These are phyloP conservation scores for Senna tora DNA, from an alignment of 306 rosid species.

Conservation along the genomic window DNA sequence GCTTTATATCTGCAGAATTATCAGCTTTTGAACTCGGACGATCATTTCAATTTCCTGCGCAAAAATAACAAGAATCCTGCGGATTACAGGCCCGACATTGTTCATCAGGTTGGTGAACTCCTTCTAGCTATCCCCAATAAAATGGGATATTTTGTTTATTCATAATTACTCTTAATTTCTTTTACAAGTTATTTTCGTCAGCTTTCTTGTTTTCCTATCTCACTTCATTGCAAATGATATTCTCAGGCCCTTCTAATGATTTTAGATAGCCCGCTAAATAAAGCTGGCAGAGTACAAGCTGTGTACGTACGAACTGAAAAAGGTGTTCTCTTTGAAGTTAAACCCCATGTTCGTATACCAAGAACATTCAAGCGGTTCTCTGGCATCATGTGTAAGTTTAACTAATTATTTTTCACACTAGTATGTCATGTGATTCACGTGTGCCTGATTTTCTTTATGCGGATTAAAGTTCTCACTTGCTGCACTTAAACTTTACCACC, in stretches of 20 bases:
- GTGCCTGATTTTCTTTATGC: neutral
- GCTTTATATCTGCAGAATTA: conserved; percentile 50
- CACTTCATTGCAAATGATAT: neutral
- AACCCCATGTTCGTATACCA: conserved; percentile 77
- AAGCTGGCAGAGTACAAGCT: conserved; percentile 76
- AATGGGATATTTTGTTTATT: neutral
- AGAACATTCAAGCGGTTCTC: conserved; percentile 86
- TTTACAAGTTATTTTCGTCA: neutral
- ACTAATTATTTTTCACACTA: conserved; percentile 1
- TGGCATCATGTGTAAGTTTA: conserved; percentile 83
- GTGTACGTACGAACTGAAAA: conserved; percentile 84
- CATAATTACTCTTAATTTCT: neutral
- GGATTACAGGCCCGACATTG: conserved; percentile 81
- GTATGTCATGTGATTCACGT: neutral
- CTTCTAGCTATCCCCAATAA: neutral
- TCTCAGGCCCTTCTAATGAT: conserved; percentile 78
- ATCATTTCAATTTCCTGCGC: conserved; percentile 68
- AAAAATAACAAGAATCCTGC: conserved; percentile 70
- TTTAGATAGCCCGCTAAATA: conserved; percentile 82
- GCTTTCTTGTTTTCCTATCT: neutral
- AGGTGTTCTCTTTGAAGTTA: conserved; percentile 82
- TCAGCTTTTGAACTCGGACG: conserved; percentile 85
- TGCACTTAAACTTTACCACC: conserved; percentile 34
- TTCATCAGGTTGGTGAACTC: conserved; percentile 67
- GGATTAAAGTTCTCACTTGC: conserved; percentile 9